Conservation (phyloP, 2,329 filamentous ascomycete genomes). For the Zymoseptoria brevis region DNA sequence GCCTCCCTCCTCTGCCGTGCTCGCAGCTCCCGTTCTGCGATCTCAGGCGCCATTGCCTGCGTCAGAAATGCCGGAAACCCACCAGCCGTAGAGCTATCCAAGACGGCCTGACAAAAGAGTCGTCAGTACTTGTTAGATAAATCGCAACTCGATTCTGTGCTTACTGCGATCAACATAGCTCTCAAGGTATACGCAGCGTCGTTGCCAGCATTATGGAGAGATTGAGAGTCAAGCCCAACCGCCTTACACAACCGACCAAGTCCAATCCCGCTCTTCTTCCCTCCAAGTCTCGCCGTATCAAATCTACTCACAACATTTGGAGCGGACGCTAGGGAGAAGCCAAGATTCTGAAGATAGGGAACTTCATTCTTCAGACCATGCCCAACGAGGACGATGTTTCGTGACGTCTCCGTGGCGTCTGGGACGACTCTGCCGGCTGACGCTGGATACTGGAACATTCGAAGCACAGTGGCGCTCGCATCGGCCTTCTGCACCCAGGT, state of each 20-base stretch:
- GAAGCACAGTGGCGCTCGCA: slow-evolving; percentile 33
- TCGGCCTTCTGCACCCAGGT: slow-evolving; percentile 36
- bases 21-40: background rate
- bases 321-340: slow-evolving; percentile 50
- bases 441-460: slow-evolving; percentile 46
- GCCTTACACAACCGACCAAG: slow-evolving; percentile 47
- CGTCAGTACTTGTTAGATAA: background rate
- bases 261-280: slow-evolving; percentile 41
- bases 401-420: slow-evolving; percentile 16
- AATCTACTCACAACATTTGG: slow-evolving; percentile 42
- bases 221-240: slow-evolving; percentile 43
- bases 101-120: background rate
- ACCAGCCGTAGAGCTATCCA: background rate
- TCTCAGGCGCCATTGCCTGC: background rate
- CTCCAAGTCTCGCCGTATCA: slow-evolving; percentile 65
- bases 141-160: background rate
- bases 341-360: slow-evolving; percentile 55
- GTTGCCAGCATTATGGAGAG: slow-evolving; percentile 7
- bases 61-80: background rate
- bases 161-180: slow-evolving; percentile 6
- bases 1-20: background rate
- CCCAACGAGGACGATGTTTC: slow-evolving; percentile 72
- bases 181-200: slow-evolving; percentile 14
- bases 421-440: background rate
- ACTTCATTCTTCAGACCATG: slow-evolving; percentile 65